phyloP scores from a whole-genome alignment of 2,329 filamentous ascomycete species.

The Epichloe baconii region DNA sequence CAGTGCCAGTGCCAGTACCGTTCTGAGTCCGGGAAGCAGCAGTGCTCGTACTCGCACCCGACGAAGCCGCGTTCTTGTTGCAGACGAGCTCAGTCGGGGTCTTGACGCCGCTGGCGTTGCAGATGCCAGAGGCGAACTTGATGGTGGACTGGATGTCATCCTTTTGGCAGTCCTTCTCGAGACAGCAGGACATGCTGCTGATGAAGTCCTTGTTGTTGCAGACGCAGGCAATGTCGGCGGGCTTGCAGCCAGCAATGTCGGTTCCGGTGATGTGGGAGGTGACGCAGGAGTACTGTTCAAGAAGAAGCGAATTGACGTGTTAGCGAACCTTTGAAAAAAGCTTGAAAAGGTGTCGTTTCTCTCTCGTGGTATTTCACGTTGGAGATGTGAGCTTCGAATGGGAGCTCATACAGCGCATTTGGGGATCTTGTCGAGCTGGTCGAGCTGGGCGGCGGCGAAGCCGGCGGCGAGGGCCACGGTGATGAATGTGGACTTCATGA shows the following conservation, averaged over 20 bases:
- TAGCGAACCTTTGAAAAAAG: neutral
- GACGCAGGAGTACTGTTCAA: constrained; percentile 20
- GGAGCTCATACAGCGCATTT: constrained; percentile 14
- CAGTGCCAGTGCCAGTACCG: neutral
- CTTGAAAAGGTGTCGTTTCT: neutral
- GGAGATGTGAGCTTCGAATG: neutral
- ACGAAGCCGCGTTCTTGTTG: constrained; percentile 9
- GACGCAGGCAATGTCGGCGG: constrained; percentile 27
- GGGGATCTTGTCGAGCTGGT: constrained; percentile 17
- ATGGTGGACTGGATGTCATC: constrained; percentile 22
- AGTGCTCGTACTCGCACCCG: constrained; percentile 5
- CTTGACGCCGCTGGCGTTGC: constrained; percentile 21
- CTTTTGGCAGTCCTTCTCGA: constrained; percentile 21
- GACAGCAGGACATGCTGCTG: constrained; percentile 28
- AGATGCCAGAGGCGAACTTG: constrained; percentile 25
- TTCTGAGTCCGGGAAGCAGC: neutral
- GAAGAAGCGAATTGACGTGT: neutral
- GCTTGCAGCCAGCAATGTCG: constrained; percentile 24
- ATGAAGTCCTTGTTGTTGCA: constrained; percentile 29
- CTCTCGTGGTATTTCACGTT: too few relatives aligned
- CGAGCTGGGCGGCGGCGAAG: constrained; percentile 21
- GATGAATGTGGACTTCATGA: constrained; percentile 24
- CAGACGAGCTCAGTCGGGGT: constrained; percentile 26
- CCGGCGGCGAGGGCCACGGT: constrained; percentile 18
- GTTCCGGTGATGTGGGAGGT: constrained; percentile 18